These are phyloP conservation scores for Phytophthora palmivora DNA, from an alignment of 352 stramenopile species.

Conservation along the genomic window DNA sequence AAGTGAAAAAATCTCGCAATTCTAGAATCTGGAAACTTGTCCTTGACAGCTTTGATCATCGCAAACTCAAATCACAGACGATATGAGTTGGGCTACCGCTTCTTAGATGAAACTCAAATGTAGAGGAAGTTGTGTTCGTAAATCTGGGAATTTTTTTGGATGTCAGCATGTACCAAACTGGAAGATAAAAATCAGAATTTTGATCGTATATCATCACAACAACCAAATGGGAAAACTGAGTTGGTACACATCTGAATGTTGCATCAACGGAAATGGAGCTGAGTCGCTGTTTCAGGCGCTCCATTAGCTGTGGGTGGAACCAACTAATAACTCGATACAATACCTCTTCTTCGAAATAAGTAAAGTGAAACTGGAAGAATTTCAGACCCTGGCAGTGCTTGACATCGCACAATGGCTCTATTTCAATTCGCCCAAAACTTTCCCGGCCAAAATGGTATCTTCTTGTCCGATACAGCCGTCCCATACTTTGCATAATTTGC, in stretches of 20 bases:
- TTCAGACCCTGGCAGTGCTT: conserved; percentile 6
- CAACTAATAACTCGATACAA: conserved; percentile 6
- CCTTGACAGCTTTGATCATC: conserved; percentile 7
- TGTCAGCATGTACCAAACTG: conserved; percentile 7
- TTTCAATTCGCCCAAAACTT: conserved; percentile 4
- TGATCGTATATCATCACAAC: conserved; percentile 17
- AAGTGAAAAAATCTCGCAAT: conserved; percentile 17
- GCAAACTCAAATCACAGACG: conserved; percentile 13
- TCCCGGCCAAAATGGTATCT: conserved; percentile 1
- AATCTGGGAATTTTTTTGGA: conserved; percentile 6
- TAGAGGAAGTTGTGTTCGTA: conserved; percentile 3
- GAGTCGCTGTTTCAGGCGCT: conserved; percentile 1
- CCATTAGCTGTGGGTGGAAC: conserved; percentile 3
- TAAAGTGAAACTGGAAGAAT: conserved; percentile 14
- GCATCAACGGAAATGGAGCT: conserved; percentile 11
- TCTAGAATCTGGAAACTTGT: conserved; percentile 17
- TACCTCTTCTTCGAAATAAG: conserved; percentile 18
- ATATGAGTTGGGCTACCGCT: not conserved
- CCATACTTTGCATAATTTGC: too few relatives aligned
- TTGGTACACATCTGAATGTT: conserved; percentile 13
- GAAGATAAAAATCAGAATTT: conserved; percentile 10
- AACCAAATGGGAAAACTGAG: conserved; percentile 13
- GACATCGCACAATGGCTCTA: conserved; percentile 5
- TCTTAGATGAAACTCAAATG: conserved; percentile 2
- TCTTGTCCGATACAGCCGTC: conserved; percentile 1